phyloP scores from a whole-genome alignment of 805 yeast species.

The Lipomyces starkeyi region DNA sequence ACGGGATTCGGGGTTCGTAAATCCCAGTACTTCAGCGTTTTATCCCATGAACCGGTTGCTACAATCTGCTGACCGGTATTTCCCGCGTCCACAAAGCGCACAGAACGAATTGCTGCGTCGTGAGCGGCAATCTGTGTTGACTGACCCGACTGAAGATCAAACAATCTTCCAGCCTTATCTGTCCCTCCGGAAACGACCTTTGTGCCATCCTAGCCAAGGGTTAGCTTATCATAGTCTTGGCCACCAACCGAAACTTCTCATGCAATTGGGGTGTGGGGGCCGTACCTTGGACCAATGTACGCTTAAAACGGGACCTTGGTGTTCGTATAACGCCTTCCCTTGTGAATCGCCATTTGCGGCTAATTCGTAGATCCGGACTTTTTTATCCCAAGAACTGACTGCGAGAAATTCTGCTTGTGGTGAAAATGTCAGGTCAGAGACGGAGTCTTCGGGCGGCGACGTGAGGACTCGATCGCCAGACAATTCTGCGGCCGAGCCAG shows the following conservation, averaged over 20 bases:
- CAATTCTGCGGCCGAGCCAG: constrained; percentile 51
- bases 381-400: constrained; percentile 92
- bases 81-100: constrained; percentile 82
- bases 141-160: constrained; percentile 83
- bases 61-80: constrained; percentile 78
- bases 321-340: constrained; percentile 88
- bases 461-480: constrained; percentile 63
- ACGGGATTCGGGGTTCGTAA: constrained; percentile 79
- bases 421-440: constrained; percentile 82
- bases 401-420: constrained; percentile 83
- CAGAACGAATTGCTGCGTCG: constrained; percentile 75
- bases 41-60: constrained; percentile 96
- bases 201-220: constrained; percentile 66
- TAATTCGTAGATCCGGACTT: constrained; percentile 90
- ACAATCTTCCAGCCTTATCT: constrained; percentile 84
- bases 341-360: constrained; percentile 75
- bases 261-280: not conserved
- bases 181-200: constrained; percentile 88
- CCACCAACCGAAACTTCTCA: not conserved
- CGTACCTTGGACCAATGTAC: constrained; percentile 69
- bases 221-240: not conserved
- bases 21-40: constrained; percentile 94
- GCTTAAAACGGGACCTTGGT: constrained; percentile 83
- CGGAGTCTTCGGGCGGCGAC: constrained; percentile 89
- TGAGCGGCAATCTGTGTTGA: constrained; percentile 84